Conservation (phyloP, 371 early-diverging fungal genomes). For the Mucor lusitanicus region DNA sequence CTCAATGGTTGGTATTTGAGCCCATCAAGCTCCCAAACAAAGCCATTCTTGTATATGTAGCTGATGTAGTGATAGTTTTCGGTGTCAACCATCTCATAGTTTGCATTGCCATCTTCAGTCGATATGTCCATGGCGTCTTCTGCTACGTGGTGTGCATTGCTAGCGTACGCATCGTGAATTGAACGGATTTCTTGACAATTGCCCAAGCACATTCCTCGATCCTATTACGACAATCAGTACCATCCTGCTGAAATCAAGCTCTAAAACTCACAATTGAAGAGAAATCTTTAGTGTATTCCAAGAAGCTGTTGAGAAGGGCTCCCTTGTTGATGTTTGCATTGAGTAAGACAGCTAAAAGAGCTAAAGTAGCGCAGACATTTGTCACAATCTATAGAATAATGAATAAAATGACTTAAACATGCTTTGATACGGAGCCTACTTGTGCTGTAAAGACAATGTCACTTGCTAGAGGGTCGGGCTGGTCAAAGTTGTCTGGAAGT, state of each 20-base stretch:
- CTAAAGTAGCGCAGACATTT: conserved; percentile 22
- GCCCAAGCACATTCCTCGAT: conserved; percentile 21
- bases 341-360: conserved; percentile 18
- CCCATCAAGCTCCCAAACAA: conserved; percentile 24
- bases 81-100: background rate
- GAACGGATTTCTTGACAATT: background rate
- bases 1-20: conserved; percentile 9
- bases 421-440: background rate
- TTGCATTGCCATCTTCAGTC: background rate
- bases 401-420: background rate
- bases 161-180: conserved; percentile 14
- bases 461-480: background rate
- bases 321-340: conserved; percentile 18
- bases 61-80: conserved; percentile 19
- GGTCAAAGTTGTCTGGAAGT: background rate
- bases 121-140: background rate
- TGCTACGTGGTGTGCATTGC: background rate
- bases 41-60: conserved; percentile 21
- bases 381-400: conserved; percentile 8
- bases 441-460: conserved; percentile 16
- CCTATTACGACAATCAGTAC: background rate
- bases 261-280: conserved; percentile 17
- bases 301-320: conserved; percentile 6
- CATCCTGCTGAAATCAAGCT: background rate
- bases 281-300: conserved; percentile 10